These are phyloP conservation scores for Fraxinus greggii DNA, from an alignment of 305 asterid species.

Conservation along the genomic window DNA sequence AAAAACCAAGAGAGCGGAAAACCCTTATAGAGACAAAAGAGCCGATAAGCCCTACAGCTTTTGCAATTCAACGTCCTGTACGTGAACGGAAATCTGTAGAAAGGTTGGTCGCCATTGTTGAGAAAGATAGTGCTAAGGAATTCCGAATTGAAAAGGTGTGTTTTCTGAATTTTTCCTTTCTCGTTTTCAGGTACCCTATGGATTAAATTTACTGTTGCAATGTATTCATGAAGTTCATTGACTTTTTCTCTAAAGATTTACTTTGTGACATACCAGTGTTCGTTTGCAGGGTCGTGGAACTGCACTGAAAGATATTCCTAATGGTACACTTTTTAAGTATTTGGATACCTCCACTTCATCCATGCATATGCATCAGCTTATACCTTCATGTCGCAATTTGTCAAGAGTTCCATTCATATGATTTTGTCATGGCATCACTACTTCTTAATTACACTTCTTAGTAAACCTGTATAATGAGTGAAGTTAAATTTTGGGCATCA, in stretches of 20 bases:
- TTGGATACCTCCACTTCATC: slow-evolving; percentile 12
- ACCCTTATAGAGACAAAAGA: slow-evolving; percentile 36
- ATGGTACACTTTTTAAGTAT: slow-evolving; percentile 46
- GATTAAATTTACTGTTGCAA: neutral
- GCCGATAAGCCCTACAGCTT: slow-evolving; percentile 52
- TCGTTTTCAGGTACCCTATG: neutral
- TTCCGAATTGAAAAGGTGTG: slow-evolving; percentile 30
- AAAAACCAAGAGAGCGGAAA: slow-evolving; percentile 35
- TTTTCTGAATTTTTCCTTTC: neutral
- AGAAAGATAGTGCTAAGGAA: slow-evolving; percentile 56
- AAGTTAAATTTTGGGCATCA: neutral
- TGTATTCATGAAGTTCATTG: neutral
- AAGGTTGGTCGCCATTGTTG: slow-evolving; percentile 70
- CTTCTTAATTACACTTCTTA: neutral
- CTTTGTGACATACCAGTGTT: neutral
- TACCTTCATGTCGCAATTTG: neutral
- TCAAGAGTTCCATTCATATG: neutral
- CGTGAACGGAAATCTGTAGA: slow-evolving; percentile 86
- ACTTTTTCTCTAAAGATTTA: slow-evolving; percentile 12
- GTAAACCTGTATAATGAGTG: slow-evolving; percentile 1
- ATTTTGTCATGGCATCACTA: neutral
- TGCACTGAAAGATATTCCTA: slow-evolving; percentile 81
- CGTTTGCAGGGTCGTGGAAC: slow-evolving; percentile 83
- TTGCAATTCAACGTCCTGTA: slow-evolving; percentile 66
- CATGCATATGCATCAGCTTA: slow-evolving; percentile 12